These are phyloP conservation scores for Oenanthe javanica DNA, from an alignment of 140 eudicot species.

Conservation along the genomic window DNA sequence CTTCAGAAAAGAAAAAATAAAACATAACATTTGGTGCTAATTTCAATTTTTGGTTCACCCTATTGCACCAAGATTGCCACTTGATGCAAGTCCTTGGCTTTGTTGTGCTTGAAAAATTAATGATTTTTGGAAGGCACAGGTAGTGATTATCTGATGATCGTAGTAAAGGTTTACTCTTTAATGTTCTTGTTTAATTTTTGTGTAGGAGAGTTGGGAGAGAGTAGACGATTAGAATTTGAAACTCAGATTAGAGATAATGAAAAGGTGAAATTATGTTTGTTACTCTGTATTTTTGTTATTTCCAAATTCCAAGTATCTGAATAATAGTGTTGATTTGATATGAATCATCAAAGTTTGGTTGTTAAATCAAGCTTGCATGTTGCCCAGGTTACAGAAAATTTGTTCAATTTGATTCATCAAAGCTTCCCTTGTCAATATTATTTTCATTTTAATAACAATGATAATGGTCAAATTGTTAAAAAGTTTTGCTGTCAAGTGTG, in stretches of 20 bases:
- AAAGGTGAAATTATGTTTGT: not conserved
- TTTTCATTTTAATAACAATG: not conserved
- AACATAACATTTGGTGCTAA: not conserved
- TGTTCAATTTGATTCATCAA: too few relatives aligned
- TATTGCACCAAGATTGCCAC: not conserved
- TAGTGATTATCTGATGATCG: not conserved
- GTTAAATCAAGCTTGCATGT: not conserved
- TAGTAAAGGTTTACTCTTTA: not conserved
- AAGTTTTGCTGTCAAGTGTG: too few relatives aligned
- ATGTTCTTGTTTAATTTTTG: not conserved
- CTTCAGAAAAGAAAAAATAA: slow-evolving; percentile 54
- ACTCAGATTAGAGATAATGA: not conserved
- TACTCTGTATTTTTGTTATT: not conserved
- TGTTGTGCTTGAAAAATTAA: not conserved
- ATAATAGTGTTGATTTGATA: not conserved
- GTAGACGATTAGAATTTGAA: not conserved
- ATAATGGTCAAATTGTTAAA: not conserved
- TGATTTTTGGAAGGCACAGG: not conserved
- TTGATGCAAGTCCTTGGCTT: not conserved
- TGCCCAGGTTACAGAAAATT: too few relatives aligned
- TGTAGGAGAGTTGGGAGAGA: not conserved
- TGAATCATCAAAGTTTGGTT: too few relatives aligned
- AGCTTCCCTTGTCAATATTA: too few relatives aligned
- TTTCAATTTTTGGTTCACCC: not conserved
- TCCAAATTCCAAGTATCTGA: not conserved